A percentile compares a stretch with the other conserved stretches of the same genome.
These are phyloP conservation scores for Botrytis medusae DNA, from an alignment of 2,329 filamentous ascomycete species.

Conservation along the genomic window DNA sequence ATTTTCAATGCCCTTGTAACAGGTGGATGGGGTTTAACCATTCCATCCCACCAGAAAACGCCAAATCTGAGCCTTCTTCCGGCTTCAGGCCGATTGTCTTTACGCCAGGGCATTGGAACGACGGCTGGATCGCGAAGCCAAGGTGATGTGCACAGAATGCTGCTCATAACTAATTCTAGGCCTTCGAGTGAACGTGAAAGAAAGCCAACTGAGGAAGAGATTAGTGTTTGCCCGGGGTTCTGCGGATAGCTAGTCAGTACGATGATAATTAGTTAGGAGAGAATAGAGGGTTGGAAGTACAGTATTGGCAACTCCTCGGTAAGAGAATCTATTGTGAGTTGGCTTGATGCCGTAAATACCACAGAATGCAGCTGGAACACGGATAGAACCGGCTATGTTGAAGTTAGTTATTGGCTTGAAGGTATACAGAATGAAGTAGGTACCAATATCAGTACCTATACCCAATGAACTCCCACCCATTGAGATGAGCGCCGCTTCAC, in stretches of 20 bases:
- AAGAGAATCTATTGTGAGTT: slow-evolving; percentile 41
- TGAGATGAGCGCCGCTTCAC: slow-evolving; percentile 33
- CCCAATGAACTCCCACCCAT: slow-evolving; percentile 32
- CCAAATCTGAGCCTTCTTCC: slow-evolving; percentile 49
- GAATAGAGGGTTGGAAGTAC: slow-evolving; percentile 4
- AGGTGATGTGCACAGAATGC: slow-evolving; percentile 55
- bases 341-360: slow-evolving; percentile 42
- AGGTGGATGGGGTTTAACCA: slow-evolving; percentile 54
- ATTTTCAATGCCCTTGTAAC: slow-evolving; percentile 52
- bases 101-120: slow-evolving; percentile 61
- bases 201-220: slow-evolving; percentile 61
- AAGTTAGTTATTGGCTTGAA: neutral
- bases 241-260: neutral
- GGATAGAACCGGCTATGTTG: slow-evolving; percentile 25
- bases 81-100: slow-evolving; percentile 41
- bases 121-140: slow-evolving; percentile 66
- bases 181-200: slow-evolving; percentile 54
- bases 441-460: slow-evolving; percentile 35
- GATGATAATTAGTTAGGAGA: neutral
- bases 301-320: slow-evolving; percentile 59
- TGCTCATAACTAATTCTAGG: slow-evolving; percentile 53
- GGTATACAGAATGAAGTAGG: neutral
- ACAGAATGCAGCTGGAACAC: slow-evolving; percentile 40
- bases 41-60: slow-evolving; percentile 51
- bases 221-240: slow-evolving; percentile 54